Evolutionary conservation across 345 rosid genomes (phyloP).

Genomic region (Mercurialis annua): DNA sequence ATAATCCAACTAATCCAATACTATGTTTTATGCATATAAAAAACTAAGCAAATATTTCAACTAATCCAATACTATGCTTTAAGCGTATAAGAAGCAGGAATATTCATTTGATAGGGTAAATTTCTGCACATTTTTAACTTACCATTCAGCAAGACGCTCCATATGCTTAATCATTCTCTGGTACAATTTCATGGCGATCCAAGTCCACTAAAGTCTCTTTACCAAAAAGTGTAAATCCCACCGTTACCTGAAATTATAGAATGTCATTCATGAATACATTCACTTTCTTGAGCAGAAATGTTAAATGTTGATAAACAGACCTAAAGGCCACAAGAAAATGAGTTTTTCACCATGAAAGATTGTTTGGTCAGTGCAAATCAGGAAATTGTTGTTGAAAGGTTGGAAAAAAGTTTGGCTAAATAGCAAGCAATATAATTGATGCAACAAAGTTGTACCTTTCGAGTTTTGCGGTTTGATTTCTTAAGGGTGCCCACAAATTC

Average conservation of each 20-base stretch:
- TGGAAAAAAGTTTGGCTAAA: neutral
- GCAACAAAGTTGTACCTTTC: conserved; percentile 45
- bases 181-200: conserved; percentile 66
- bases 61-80: neutral
- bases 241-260: conserved; percentile 67
- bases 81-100: neutral
- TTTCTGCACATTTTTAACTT: conserved; percentile 1
- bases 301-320: neutral
- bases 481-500: conserved; percentile 68
- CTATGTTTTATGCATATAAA: too few species aligned
- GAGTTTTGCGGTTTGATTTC: conserved; percentile 68
- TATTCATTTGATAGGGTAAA: neutral
- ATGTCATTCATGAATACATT: neutral
- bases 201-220: conserved; percentile 81
- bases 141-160: conserved; percentile 20
- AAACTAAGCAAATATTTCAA: too few species aligned
- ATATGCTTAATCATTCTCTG: conserved; percentile 36
- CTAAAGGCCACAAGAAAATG: neutral
- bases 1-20: neutral
- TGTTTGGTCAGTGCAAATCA: neutral
- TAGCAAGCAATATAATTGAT: conserved; percentile 5
- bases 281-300: neutral
- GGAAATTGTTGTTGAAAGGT: neutral
- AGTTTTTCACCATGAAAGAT: neutral
- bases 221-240: conserved; percentile 72